Base-by-base conservation (phyloP, 1,284 basidiomycete species). In the Ustilago lituana region DNA sequence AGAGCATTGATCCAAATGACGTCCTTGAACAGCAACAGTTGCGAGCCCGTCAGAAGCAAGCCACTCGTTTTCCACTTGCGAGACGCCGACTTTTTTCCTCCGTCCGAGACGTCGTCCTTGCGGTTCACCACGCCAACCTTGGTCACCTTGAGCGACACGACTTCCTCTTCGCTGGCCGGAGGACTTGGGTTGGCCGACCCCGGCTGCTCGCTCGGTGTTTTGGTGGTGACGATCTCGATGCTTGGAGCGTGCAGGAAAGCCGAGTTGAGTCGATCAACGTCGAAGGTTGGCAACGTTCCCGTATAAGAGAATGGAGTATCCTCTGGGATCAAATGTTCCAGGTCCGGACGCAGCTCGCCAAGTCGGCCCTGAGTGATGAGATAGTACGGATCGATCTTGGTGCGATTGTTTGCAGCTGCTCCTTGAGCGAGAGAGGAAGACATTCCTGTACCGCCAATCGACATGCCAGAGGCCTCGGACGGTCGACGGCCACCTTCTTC, bases 1-100 rank as follows among this genome's bases (percentile, higher is more conserved):
- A 93, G 82, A 11, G 77, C 77, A 17, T 58, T 61, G 6, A 89
- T 89, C 89, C 88, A 90, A 8, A 87, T 84, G 1, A 88, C 83
- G 82, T 98, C 94, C 64, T 92, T 92, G 84, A 94, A 94, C 80
- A 98, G 90, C 40, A 98, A 86, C 9, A 98, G 85, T 78, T 97
- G 94, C 8, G 93, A 93, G 27, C 89, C 90, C 4, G 94, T 94
- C 50, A 99, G 85, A 49, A 96, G 86, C 9, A 94, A 89, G 61
- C 89, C 91, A 87, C 90, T 95, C 29, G 88, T 85, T 76, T 87
- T 90, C 95, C 95, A 98, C 83, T 94, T 97, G 43, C 92, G 87
- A 69, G 87, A 89, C 24, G 84, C 84, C 1, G 89, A 85, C 73
- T 90, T 92, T 82, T 88, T 92, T 20, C 91, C 90, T 5, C 89